These are phyloP conservation scores for Erodium maritimum DNA, from an alignment of 345 rosid genomes.

Conservation along the genomic window DNA sequence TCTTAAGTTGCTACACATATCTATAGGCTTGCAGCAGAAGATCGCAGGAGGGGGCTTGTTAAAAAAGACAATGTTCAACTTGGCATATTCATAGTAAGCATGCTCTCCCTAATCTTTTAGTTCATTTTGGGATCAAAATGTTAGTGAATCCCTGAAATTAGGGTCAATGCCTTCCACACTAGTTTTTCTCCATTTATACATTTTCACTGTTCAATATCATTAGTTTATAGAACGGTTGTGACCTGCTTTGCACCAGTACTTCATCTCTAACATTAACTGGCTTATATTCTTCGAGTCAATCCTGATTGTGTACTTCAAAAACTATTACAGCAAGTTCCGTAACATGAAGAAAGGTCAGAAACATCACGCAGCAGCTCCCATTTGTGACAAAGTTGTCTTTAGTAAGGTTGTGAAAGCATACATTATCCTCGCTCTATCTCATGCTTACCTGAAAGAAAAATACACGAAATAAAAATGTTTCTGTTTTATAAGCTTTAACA, in stretches of 20 bases:
- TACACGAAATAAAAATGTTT: background rate
- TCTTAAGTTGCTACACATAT: conserved; percentile 3
- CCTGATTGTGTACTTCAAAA: background rate
- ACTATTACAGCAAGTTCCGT: conserved; percentile 44
- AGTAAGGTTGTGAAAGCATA: conserved; percentile 40
- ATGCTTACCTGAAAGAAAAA: too few relatives aligned
- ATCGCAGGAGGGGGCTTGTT: conserved; percentile 54
- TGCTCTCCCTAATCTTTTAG: background rate
- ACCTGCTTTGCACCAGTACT: too few relatives aligned
- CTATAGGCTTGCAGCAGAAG: conserved; percentile 77
- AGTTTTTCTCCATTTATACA: too few relatives aligned
- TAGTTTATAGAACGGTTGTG: too few relatives aligned
- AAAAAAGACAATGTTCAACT: conserved; percentile 47
- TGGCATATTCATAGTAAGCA: conserved; percentile 71
- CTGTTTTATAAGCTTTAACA: background rate
- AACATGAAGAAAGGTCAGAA: conserved; percentile 52
- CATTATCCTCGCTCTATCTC: background rate
- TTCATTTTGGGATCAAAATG: background rate
- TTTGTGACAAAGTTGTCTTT: conserved; percentile 80
- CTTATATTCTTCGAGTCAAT: background rate
- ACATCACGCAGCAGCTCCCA: conserved; percentile 66
- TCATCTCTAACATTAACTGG: too few relatives aligned
- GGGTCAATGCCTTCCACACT: background rate
- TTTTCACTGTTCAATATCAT: too few relatives aligned
- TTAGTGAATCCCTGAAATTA: background rate